Percentiles rank a stretch among this genome's conserved stretches.
phyloP scores from a whole-genome alignment of 805 yeast genomes.

The Candida easanensis region DNA sequence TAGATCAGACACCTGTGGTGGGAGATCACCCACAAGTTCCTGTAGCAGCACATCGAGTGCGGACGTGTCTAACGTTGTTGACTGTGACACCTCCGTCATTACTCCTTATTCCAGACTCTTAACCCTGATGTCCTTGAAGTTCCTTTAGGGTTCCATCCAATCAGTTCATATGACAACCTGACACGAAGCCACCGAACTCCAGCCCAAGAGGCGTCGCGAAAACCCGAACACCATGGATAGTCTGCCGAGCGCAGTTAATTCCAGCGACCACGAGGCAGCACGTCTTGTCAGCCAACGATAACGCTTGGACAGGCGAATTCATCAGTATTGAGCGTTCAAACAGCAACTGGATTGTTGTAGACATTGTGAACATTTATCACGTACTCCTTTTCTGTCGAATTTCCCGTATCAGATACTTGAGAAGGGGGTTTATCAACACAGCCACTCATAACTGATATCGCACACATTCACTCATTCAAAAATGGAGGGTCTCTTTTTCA shows the following conservation, averaged over 20 bases:
- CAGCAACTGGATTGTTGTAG: conserved; percentile 1
- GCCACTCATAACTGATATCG: neutral
- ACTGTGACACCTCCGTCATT: neutral
- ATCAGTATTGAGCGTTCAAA: neutral
- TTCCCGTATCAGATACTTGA: neutral
- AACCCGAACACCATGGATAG: neutral
- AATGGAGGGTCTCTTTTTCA: conserved; percentile 95
- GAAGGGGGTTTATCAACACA: neutral
- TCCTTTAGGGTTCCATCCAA: neutral
- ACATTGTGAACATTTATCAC: too few species aligned
- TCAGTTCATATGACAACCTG: too few species aligned
- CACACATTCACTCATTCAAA: neutral
- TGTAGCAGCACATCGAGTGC: conserved; percentile 34
- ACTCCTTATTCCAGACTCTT: too few species aligned
- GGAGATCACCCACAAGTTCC: conserved; percentile 31
- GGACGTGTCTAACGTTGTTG: conserved; percentile 10
- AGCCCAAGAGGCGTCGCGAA: too few species aligned
- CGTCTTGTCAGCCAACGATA: neutral
- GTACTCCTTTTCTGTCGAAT: too few species aligned
- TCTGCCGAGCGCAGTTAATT: neutral
- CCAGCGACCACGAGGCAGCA: neutral
- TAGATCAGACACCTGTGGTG: conserved; percentile 22
- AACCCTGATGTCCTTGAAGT: neutral
- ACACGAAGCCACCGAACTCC: too few species aligned
- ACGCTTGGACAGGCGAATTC: neutral